Percentiles rank a stretch among this genome's conserved stretches.
Conservation (phyloP, 371 early-diverging fungal species). For the Massospora cicadina region DNA sequence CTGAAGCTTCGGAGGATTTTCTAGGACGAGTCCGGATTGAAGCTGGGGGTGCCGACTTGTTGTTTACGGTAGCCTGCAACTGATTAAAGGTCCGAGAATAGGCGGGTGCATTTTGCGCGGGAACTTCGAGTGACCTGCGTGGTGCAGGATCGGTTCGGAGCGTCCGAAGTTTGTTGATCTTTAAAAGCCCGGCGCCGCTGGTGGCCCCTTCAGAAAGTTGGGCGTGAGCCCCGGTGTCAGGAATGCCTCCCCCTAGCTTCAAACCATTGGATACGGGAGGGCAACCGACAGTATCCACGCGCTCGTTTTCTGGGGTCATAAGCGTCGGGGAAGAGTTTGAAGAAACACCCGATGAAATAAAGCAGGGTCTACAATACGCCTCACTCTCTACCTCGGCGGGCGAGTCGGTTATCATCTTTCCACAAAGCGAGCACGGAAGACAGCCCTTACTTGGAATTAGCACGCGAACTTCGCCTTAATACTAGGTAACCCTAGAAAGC, state of each 20-base stretch:
- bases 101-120: not conserved
- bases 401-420: not conserved
- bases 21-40: conserved; percentile 1
- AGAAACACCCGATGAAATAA: not conserved
- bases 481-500: not conserved
- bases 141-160: not conserved
- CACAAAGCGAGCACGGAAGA: not conserved
- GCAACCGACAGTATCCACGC: not conserved
- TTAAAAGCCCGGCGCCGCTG: not conserved
- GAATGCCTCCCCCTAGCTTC: not conserved
- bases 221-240: not conserved
- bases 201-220: not conserved
- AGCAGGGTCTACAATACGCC: not conserved
- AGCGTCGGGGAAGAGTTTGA: conserved; percentile 4
- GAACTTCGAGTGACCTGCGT: not conserved
- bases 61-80: conserved; percentile 2
- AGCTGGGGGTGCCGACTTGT: not conserved
- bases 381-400: not conserved
- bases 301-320: conserved; percentile 2
- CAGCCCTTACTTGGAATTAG: not conserved
- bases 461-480: not conserved
- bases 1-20: conserved; percentile 6
- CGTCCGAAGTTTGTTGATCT: not conserved
- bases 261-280: not conserved
- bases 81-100: conserved; percentile 9